A percentile compares a stretch with the other conserved stretches of the same genome.
Evolutionary conservation across 148 eudicot species (phyloP).

Genomic region (Simmondsia chinensis): DNA sequence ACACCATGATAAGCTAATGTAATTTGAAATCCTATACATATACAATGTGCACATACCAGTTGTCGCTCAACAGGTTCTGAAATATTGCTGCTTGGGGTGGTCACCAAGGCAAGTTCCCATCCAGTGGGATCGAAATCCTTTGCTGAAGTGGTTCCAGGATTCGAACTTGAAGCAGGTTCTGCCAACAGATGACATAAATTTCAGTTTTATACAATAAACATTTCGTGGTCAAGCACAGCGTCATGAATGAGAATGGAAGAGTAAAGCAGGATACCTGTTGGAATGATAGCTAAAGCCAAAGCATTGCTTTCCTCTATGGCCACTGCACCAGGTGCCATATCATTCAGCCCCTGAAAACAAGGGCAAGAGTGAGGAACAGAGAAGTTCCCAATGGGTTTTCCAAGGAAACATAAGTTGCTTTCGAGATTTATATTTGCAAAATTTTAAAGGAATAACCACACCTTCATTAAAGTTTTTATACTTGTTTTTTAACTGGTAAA

Average conservation of each 20-base stretch:
- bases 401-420: no score
- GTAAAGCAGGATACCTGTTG: slow-evolving; percentile 45
- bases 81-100: slow-evolving; percentile 69
- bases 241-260: not conserved
- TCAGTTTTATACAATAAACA: not conserved
- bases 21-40: no score
- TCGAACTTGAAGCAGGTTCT: slow-evolving; percentile 39
- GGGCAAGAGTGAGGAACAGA: not conserved
- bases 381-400: no score
- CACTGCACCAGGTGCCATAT: slow-evolving; percentile 44
- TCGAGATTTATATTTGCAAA: no score
- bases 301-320: slow-evolving; percentile 90
- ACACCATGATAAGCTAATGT: no score
- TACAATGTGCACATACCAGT: slow-evolving; percentile 75
- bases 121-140: slow-evolving; percentile 82
- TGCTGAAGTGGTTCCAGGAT: slow-evolving; percentile 30
- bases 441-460: no score
- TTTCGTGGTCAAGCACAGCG: not conserved
- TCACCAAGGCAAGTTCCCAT: slow-evolving; percentile 96
- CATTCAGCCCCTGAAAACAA: slow-evolving; percentile 60
- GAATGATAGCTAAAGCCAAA: slow-evolving; percentile 80
- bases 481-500: no score
- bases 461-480: no score
- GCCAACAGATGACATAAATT: slow-evolving; percentile 1
- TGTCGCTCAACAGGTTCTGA: slow-evolving; percentile 68